These are phyloP conservation scores for Dillenia turbinata DNA, from an alignment of 164 flowering plant genomes.

Conservation along the genomic window DNA sequence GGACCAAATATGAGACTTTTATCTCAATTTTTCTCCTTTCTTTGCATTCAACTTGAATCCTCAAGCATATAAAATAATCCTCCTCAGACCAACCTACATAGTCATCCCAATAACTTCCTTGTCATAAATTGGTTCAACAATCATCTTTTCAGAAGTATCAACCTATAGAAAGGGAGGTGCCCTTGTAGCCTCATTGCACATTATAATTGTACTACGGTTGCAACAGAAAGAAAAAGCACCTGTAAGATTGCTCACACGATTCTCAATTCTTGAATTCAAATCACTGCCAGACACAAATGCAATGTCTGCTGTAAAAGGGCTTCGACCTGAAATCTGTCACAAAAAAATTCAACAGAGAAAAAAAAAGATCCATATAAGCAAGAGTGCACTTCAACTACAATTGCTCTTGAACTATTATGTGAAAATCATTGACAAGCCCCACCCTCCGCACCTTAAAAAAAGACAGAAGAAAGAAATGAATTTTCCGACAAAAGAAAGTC, in stretches of 20 bases:
- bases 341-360: not conserved
- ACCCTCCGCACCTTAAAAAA: too few species aligned
- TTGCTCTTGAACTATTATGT: too few species aligned
- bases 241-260: conserved; percentile 68
- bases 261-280: conserved; percentile 46
- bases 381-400: too few species aligned
- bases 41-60: too few species aligned
- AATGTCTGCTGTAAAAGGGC: conserved; percentile 71
- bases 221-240: conserved; percentile 34
- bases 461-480: not conserved
- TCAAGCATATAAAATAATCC: too few species aligned
- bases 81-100: too few species aligned
- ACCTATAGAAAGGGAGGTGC: not conserved
- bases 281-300: conserved; percentile 75
- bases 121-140: not conserved
- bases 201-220: not conserved
- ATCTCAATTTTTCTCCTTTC: too few species aligned
- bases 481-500: not conserved
- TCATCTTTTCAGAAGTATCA: not conserved
- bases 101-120: not conserved
- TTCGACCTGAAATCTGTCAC: conserved; percentile 61
- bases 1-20: too few species aligned
- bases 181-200: not conserved
- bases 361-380: not conserved
- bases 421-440: too few species aligned